A percentile compares a stretch with the other conserved stretches of the same genome.
These are phyloP conservation scores for Mortierella sp. DNA, from an alignment of 371 early-diverging fungal genomes.

Conservation along the genomic window DNA sequence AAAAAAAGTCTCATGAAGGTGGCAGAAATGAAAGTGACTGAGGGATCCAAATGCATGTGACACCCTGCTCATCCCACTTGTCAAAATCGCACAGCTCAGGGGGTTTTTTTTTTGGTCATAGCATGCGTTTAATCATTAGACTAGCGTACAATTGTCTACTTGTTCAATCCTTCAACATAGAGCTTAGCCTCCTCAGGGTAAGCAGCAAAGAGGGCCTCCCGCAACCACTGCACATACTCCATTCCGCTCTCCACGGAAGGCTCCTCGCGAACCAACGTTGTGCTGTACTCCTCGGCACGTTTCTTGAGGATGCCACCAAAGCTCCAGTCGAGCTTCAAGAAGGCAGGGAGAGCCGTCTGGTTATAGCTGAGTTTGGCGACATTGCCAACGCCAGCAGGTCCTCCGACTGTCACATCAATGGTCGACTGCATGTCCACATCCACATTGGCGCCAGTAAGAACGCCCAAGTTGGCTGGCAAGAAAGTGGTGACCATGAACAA, in stretches of 20 bases:
- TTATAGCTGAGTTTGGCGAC: slow-evolving; percentile 11
- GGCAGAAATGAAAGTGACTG: too few species aligned
- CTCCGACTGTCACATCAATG: slow-evolving; percentile 31
- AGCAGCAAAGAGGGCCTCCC: slow-evolving; percentile 24
- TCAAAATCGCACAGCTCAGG: too few species aligned
- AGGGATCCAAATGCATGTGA: too few species aligned
- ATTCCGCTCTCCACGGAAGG: slow-evolving; percentile 13
- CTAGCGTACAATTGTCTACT: too few species aligned
- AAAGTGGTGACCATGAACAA: slow-evolving; percentile 36
- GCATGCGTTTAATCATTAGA: too few species aligned
- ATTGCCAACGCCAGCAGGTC: slow-evolving; percentile 19
- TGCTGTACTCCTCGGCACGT: slow-evolving; percentile 3
- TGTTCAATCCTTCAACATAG: slow-evolving; percentile 14
- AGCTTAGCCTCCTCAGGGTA: slow-evolving; percentile 40
- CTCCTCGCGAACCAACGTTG: slow-evolving; percentile 2
- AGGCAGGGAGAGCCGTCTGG: slow-evolving; percentile 31
- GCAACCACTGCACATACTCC: slow-evolving; percentile 28
- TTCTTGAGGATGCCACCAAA: slow-evolving; percentile 10
- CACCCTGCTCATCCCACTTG: too few species aligned
- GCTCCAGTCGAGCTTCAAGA: slow-evolving; percentile 35
- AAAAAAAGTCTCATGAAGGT: too few species aligned
- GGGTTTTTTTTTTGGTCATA: too few species aligned
- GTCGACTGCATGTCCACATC: slow-evolving; percentile 23
- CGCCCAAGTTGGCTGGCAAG: slow-evolving; percentile 33
- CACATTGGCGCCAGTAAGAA: slow-evolving; percentile 28